Percentiles rank a stretch among this genome's conserved stretches.
These are phyloP conservation scores for Tricholoma saponaceum DNA, from an alignment of 768 basidiomycete species.

Conservation along the genomic window DNA sequence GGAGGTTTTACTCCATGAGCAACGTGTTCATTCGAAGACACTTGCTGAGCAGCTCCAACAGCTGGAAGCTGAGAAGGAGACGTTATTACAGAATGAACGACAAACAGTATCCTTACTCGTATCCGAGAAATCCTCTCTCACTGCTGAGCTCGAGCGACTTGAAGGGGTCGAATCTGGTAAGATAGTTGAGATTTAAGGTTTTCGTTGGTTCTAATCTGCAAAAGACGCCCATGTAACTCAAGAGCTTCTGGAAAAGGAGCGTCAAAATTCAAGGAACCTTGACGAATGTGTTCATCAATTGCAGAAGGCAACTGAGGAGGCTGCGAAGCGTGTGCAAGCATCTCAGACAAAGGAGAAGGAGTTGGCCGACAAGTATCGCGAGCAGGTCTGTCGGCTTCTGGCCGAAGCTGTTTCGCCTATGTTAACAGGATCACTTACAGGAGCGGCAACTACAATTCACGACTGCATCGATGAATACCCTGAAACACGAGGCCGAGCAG, in stretches of 20 bases:
- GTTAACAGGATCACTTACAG: slow-evolving; percentile 32
- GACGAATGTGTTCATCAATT: slow-evolving; percentile 39
- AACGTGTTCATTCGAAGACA: slow-evolving; percentile 25
- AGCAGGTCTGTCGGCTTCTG: slow-evolving; percentile 37
- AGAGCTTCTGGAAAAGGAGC: slow-evolving; percentile 38
- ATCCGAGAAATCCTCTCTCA: slow-evolving; percentile 62
- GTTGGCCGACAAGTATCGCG: slow-evolving; percentile 46
- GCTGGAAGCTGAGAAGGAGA: slow-evolving; percentile 29
- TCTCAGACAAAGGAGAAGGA: slow-evolving; percentile 52
- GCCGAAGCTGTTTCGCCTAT: background rate
- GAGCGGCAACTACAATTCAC: slow-evolving; percentile 73
- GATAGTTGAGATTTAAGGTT: slow-evolving; percentile 11
- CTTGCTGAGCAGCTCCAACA: slow-evolving; percentile 27
- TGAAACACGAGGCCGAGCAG: slow-evolving; percentile 49
- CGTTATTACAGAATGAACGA: slow-evolving; percentile 49
- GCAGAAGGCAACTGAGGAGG: slow-evolving; percentile 32
- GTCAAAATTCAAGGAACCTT: slow-evolving; percentile 33
- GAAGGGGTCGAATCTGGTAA: slow-evolving; percentile 60
- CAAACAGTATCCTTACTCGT: slow-evolving; percentile 78
- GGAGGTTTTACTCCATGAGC: slow-evolving; percentile 29
- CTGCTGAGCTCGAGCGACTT: slow-evolving; percentile 53
- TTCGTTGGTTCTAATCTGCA: slow-evolving; percentile 3
- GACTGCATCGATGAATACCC: slow-evolving; percentile 48
- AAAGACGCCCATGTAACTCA: slow-evolving; percentile 44
- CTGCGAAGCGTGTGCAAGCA: slow-evolving; percentile 34